phyloP scores from a whole-genome alignment of 306 rosid genomes.

The Vigna unguiculata region DNA sequence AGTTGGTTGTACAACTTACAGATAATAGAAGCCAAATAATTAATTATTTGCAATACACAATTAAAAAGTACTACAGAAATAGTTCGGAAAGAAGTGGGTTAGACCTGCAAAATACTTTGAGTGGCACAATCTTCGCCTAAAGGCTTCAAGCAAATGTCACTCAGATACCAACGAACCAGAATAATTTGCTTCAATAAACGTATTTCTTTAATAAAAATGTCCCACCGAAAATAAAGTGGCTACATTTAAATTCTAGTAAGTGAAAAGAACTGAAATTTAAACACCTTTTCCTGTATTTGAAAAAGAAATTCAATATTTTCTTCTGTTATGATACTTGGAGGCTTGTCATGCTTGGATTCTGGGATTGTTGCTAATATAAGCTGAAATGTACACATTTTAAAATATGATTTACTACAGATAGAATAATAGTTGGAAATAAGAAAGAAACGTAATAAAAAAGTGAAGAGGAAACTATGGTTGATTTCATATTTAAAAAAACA shows the following conservation, averaged over 20 bases:
- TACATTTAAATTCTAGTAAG: conserved; percentile 34
- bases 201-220: conserved; percentile 33
- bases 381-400: conserved; percentile 53
- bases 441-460: not conserved
- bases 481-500: not conserved
- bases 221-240: conserved; percentile 17
- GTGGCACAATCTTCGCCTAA: conserved; percentile 94
- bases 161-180: conserved; percentile 73
- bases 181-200: conserved; percentile 61
- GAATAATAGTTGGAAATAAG: conserved; percentile 23
- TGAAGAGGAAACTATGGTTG: conserved; percentile 11
- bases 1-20: conserved; percentile 13
- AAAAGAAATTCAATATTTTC: conserved; percentile 90
- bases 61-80: conserved; percentile 19
- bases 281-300: conserved; percentile 86
- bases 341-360: conserved; percentile 61
- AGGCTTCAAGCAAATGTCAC: conserved; percentile 95
- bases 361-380: conserved; percentile 82
- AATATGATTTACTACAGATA: conserved; percentile 38
- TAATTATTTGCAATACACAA: conserved; percentile 27
- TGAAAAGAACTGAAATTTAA: conserved; percentile 39
- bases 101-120: conserved; percentile 95
- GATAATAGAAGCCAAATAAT: conserved; percentile 35
- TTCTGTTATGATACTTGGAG: conserved; percentile 82
- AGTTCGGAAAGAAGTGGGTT: conserved; percentile 32